Conservation (phyloP, 176 grass and related monocot genomes). For the Hordeum vulgare region DNA sequence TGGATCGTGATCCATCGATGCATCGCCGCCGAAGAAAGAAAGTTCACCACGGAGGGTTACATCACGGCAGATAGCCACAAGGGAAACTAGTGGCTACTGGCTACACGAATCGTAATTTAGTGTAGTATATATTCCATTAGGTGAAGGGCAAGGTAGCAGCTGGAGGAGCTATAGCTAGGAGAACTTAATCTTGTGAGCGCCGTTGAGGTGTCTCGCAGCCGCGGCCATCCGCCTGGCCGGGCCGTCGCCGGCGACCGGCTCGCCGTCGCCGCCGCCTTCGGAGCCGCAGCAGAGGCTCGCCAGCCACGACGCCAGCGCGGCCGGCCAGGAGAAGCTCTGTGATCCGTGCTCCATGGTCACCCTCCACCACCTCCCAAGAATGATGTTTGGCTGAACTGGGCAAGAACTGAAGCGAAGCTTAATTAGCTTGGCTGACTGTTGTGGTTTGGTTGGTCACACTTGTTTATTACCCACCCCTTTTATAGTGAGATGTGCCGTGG, state of each 20-base stretch:
- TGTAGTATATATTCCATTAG: too few species aligned
- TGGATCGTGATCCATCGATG: background rate
- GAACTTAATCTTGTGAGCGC: slow-evolving; percentile 12
- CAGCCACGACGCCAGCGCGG: slow-evolving; percentile 21
- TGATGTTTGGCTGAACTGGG: too few species aligned
- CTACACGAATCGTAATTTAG: too few species aligned
- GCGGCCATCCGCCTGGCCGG: background rate
- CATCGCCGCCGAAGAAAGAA: background rate
- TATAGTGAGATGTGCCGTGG: background rate
- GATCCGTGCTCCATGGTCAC: slow-evolving; percentile 1
- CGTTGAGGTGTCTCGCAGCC: background rate
- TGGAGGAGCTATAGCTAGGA: background rate
- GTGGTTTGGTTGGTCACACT: background rate
- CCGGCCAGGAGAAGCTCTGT: background rate
- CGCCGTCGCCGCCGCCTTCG: background rate
- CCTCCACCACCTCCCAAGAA: too few species aligned
- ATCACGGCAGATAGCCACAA: background rate
- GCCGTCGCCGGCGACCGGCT: background rate
- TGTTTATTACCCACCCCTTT: background rate
- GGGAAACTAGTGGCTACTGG: too few species aligned
- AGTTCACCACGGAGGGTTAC: background rate
- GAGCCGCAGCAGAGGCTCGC: slow-evolving; percentile 14
- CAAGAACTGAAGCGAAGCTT: background rate
- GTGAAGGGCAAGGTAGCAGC: background rate
- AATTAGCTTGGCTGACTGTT: background rate